Evolutionary conservation across 352 stramenopile species (phyloP), one percentile per base, ranked within the genome.

Genomic region (Globisporangium ultimum): DNA sequence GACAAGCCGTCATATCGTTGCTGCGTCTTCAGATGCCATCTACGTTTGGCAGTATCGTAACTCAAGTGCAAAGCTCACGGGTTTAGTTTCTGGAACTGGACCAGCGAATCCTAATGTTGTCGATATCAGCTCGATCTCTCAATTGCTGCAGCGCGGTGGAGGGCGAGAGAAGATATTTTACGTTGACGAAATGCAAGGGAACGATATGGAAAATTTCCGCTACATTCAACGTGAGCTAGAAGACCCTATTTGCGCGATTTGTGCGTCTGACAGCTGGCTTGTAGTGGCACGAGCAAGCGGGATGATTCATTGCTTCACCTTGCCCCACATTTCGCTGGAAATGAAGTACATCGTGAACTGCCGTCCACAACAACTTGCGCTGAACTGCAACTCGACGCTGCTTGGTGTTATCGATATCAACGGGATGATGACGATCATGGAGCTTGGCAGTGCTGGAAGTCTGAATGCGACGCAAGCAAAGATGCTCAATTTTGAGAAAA

Each of bases 1-100:
- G 92, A 96, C 88, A n/a, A 60, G 74, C 14, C 76, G 77, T 41
- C 85, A 96, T 51, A 81, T 97, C 17, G 67, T 97, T 20, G 76
- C 84, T 12, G 89, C 91, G 0, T 91, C 78, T 8, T 70, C 78
- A 2, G 79, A 93, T 43, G 87, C 80, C 5, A 91, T 98, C 18
- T 98, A 97, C 65, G 80, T 94, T 0, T 98, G 93, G 93, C 93
- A 98, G 72, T 98, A 97, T 66, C 89, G 87, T 41, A 92, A 91
- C 36, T 84, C 80, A 0, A 91, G 73, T 53, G 63, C 83, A 40
- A 91, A 94, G 53, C 67, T 94, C 41, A 90, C 84, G 32, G 78
- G 82, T 7, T 66, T 89, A 1, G 81, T 80, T 17, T 72, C 64
- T 3, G 71, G 72, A 9, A 69, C 45, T 11, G 43, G 36, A 48